Evolutionary conservation across 2,329 filamentous ascomycete genomes (phyloP).

Genomic region (Microdochium trichocladiopsis): DNA sequence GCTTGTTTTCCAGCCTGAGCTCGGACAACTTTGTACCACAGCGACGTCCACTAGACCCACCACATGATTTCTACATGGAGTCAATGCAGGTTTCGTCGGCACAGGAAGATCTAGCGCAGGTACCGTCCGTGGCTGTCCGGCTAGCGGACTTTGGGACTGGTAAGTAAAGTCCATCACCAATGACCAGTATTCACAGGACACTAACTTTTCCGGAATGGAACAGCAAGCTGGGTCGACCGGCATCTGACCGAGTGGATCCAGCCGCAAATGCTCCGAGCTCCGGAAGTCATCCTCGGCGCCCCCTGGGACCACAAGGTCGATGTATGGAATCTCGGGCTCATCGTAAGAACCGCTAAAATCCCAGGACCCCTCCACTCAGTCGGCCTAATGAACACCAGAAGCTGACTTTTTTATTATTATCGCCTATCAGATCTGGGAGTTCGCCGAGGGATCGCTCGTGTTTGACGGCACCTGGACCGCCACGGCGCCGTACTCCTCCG

Average conservation of each 20-base stretch:
- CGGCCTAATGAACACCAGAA: no score
- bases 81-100: slow-evolving; percentile 8
- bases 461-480: slow-evolving; percentile 14
- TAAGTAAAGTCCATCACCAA: not conserved
- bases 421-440: slow-evolving; percentile 15
- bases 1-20: slow-evolving; percentile 11
- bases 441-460: slow-evolving; percentile 10
- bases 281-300: slow-evolving; percentile 16
- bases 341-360: slow-evolving; percentile 3
- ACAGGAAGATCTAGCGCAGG: slow-evolving; percentile 6
- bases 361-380: no score
- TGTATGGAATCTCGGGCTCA: slow-evolving; percentile 15
- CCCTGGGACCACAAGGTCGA: slow-evolving; percentile 15
- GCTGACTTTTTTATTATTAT: no score
- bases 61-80: slow-evolving; percentile 9
- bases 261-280: slow-evolving; percentile 13
- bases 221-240: slow-evolving; percentile 14
- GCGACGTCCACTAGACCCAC: slow-evolving; percentile 2
- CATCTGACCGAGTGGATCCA: slow-evolving; percentile 18
- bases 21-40: slow-evolving; percentile 7
- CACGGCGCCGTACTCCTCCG: slow-evolving; percentile 8
- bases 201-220: not conserved
- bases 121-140: slow-evolving; percentile 6
- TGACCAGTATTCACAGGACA: no score
- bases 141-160: slow-evolving; percentile 14